A percentile compares a stretch with the other conserved stretches of the same genome.
Conservation (phyloP, 2,329 filamentous ascomycete species). For the Trichophyton rubrum region DNA sequence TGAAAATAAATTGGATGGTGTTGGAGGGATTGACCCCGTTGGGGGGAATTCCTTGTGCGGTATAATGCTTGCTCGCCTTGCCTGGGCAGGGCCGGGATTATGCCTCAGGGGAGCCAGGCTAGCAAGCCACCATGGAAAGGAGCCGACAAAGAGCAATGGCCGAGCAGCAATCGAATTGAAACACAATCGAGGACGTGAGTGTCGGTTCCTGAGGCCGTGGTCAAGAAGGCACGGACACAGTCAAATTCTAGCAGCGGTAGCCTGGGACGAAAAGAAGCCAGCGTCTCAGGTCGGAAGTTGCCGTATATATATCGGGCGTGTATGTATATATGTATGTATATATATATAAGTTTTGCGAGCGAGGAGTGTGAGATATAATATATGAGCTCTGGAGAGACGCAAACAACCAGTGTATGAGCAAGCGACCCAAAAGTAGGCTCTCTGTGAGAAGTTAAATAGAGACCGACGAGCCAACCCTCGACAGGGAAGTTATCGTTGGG, state of each 20-base stretch:
- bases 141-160: no score
- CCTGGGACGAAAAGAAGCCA: no score
- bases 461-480: neutral
- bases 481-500: neutral
- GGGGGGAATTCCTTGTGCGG: neutral
- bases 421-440: conserved; percentile 3
- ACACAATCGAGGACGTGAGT: no score
- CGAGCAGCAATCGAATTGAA: no score
- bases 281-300: no score
- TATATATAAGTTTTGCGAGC: neutral
- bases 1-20: neutral
- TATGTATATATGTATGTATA: neutral
- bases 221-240: neutral
- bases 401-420: conserved; percentile 4
- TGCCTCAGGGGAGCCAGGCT: neutral
- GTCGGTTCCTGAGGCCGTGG: neutral
- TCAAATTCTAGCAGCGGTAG: no score
- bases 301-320: neutral
- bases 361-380: neutral
- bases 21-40: neutral
- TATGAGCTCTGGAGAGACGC: neutral
- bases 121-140: neutral
- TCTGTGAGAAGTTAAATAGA: neutral
- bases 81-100: neutral
- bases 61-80: neutral